A percentile compares a stretch with the other conserved stretches of the same genome.
These are phyloP conservation scores for Colletotrichum sp. DNA, from an alignment of 2,329 filamentous ascomycete genomes.

Conservation along the genomic window DNA sequence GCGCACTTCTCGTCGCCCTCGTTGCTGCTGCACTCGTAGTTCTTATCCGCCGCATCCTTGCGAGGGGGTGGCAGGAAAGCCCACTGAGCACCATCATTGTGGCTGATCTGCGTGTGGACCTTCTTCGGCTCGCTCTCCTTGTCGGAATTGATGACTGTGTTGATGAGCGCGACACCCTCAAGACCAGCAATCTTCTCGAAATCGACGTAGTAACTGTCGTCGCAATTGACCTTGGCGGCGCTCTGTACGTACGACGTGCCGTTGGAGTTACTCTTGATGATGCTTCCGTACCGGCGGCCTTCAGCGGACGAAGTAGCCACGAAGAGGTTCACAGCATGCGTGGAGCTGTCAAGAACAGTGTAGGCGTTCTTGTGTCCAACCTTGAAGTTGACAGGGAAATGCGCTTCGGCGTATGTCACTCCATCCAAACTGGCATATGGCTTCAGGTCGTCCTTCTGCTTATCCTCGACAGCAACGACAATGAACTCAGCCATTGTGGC, in stretches of 20 bases:
- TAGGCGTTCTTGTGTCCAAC: slow-evolving; percentile 82
- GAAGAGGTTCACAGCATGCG: slow-evolving; percentile 92
- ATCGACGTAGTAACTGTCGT: slow-evolving; percentile 81
- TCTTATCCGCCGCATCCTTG: slow-evolving; percentile 73
- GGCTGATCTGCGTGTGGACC: slow-evolving; percentile 89
- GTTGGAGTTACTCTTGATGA: slow-evolving; percentile 98
- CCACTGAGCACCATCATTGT: slow-evolving; percentile 96
- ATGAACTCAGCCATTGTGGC: slow-evolving; percentile 98
- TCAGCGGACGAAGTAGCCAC: slow-evolving; percentile 76
- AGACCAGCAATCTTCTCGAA: slow-evolving; percentile 95
- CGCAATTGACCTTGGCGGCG: slow-evolving; percentile 80
- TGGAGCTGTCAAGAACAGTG: slow-evolving; percentile 93
- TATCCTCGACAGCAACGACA: slow-evolving; percentile 79
- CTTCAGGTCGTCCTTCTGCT: slow-evolving; percentile 71
- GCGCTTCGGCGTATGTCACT: slow-evolving; percentile 77
- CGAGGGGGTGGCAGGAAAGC: slow-evolving; percentile 73
- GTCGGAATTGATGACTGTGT: slow-evolving; percentile 78
- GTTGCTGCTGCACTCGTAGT: slow-evolving; percentile 69
- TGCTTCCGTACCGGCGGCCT: slow-evolving; percentile 77
- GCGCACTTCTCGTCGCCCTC: slow-evolving; percentile 73
- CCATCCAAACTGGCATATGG: slow-evolving; percentile 89
- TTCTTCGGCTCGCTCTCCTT: slow-evolving; percentile 74
- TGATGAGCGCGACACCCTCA: slow-evolving; percentile 89
- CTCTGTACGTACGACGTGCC: slow-evolving; percentile 94
- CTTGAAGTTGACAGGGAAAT: slow-evolving; percentile 86